These are phyloP conservation scores for Schizochytrium sp. DNA, from an alignment of 108 stramenopile species.

Conservation along the genomic window DNA sequence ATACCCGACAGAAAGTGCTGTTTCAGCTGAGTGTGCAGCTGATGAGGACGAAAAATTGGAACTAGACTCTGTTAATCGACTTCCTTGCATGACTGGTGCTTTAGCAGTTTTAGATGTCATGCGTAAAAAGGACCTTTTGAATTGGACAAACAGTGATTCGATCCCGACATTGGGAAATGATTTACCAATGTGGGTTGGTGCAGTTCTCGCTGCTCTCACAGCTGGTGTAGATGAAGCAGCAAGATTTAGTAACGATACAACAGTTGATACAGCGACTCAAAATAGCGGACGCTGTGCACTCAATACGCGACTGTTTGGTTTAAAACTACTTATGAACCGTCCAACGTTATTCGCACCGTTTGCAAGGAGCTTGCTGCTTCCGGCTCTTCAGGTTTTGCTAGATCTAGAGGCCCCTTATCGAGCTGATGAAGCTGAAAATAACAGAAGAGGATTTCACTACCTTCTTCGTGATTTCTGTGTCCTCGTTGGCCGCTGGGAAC, in stretches of 20 bases:
- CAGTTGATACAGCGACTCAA: not conserved
- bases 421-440: not conserved
- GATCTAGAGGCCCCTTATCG: slow-evolving; percentile 16
- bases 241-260: too few species aligned
- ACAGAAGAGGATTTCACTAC: slow-evolving; percentile 29
- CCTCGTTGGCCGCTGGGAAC: slow-evolving; percentile 36
- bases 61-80: slow-evolving; percentile 3
- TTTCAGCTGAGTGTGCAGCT: not conserved
- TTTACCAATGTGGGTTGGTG: not conserved
- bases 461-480: slow-evolving; percentile 46
- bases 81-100: slow-evolving; percentile 49
- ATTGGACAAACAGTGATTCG: slow-evolving; percentile 20
- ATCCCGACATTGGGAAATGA: not conserved
- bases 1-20: not conserved
- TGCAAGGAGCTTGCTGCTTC: not conserved
- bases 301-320: slow-evolving; percentile 3
- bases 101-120: slow-evolving; percentile 23
- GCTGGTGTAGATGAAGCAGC: not conserved
- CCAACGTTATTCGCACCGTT: slow-evolving; percentile 53
- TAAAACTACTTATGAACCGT: slow-evolving; percentile 11
- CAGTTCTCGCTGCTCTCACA: not conserved
- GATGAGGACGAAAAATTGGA: slow-evolving; percentile 17
- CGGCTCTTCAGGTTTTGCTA: not conserved
- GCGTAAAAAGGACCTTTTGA: slow-evolving; percentile 27
- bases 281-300: not conserved